Evolutionary conservation across 306 rosid genomes (phyloP).

Genomic region (Pyrus communis): DNA sequence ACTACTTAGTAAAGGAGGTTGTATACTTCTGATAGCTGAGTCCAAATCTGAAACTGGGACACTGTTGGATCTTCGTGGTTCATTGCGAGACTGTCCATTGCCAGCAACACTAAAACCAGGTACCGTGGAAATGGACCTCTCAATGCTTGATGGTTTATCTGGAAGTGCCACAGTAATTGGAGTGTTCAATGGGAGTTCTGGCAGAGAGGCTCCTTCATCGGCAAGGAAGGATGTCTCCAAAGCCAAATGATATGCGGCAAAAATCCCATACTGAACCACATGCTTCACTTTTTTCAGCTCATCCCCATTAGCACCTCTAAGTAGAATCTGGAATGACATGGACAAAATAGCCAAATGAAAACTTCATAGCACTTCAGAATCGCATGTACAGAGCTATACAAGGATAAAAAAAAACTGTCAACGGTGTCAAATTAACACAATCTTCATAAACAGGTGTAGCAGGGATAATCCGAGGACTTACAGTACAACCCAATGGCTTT

Average conservation of each 20-base stretch:
- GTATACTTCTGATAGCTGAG: slow-evolving; percentile 23
- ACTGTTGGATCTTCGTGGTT: slow-evolving; percentile 45
- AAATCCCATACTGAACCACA: slow-evolving; percentile 90
- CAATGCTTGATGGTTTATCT: slow-evolving; percentile 45
- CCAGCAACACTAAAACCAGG: slow-evolving; percentile 48
- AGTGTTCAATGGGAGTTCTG: slow-evolving; percentile 72
- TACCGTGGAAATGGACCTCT: slow-evolving; percentile 84
- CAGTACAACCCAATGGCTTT: slow-evolving; percentile 92
- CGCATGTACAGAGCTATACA: neutral
- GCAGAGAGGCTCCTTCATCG: slow-evolving; percentile 93
- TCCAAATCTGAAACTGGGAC: slow-evolving; percentile 35
- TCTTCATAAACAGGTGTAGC: neutral
- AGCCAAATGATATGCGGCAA: slow-evolving; percentile 98
- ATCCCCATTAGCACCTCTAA: slow-evolving; percentile 76
- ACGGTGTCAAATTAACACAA: neutral
- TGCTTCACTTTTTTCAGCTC: slow-evolving; percentile 92
- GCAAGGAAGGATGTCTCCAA: slow-evolving; percentile 98
- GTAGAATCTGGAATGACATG: slow-evolving; percentile 60
- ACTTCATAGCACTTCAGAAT: slow-evolving; percentile 3
- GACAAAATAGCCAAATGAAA: slow-evolving; percentile 21
- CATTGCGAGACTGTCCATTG: slow-evolving; percentile 33
- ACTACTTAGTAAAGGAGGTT: slow-evolving; percentile 27
- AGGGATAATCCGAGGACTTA: slow-evolving; percentile 37
- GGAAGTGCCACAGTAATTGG: slow-evolving; percentile 78
- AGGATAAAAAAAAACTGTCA: neutral